Evolutionary conservation across 2,329 filamentous ascomycete species (phyloP), one percentile per base, ranked within the genome.

Genomic region (Fusarium continuum): DNA sequence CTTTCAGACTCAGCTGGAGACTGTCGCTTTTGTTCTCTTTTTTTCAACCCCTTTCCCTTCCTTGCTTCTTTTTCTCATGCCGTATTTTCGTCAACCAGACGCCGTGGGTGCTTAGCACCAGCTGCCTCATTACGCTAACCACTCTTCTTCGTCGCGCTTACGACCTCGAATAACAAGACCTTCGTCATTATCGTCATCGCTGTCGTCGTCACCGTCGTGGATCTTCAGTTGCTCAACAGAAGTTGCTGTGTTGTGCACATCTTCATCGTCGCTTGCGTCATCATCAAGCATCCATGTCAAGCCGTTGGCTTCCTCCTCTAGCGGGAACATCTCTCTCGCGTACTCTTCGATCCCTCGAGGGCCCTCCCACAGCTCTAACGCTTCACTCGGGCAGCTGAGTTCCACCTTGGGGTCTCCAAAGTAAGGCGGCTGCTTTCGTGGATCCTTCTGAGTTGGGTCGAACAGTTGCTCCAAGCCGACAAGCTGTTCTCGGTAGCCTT

Each of bases 221-320:
- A 82, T 79, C 32, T 65, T 74, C 35, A 78, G 60, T 51, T 78
- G 76, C 49, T 78, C 76, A 19, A 78, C 76, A 19, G 71, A 74
- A 74, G 65, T 74, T 31, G 73, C 69, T 22, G 75, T 71, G 61
- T 64, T 70, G 62, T 72, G 73, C 55, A 73, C 59, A 47, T 74
- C 76, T n/a, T 78, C 76, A 16, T 76, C 75, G 8, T 74, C 76
- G 28, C 68, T 72, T 20, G 80, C 81, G 32, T 82, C 82, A 10
- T 83, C 83, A 5, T 85, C 82, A 36, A 84, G 73, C 94, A 97
- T 98, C 95, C 95, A 99, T 14, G 90, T 92, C 72, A 95, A 79
- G 6, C 94, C 94, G 74, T 98, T 98, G 26, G 93, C 92, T 69
- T 93, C 90, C 78, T 99, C 95, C 76, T 99, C 95, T 11, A 97